Base-by-base conservation (phyloP, 495 filamentous ascomycete genomes). In the Aspergillus sparsus region DNA sequence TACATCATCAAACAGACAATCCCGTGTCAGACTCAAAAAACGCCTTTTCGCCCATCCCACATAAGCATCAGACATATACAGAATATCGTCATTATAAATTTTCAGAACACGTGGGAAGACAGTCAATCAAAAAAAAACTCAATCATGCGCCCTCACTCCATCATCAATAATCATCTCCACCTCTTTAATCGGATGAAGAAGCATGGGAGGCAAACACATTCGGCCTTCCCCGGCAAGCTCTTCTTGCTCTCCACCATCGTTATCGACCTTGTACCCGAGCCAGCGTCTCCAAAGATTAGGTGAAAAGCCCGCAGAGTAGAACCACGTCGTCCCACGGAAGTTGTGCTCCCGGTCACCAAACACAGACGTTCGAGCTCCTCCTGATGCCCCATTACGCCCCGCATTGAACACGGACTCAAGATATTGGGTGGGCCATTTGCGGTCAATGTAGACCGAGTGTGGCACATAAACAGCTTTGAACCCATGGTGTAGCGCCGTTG, bases 401-500 rank as follows among this genome's bases (percentile, higher is more conserved):
- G 82, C 89, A 66, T 97, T 97, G 74, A 97, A 89, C 7, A 90
- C 87, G 9, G 82, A 82, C 12, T 92, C 89, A 27, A 97, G 83
- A 65, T 93, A 90, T 34, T 82, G 77, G 3, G 82, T 80, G 7
- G 94, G 94, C 94, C 94, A 98, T 51, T 83, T 80, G 46, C 94
- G 89, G 70, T 98, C 94, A 21, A 98, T 83, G 69, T 89, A 97
- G 39, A 96, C 81, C 0, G 93, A 91, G 68, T 98, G 94, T 2
- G 94, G 94, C 11, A 87, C 91, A 66, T 87, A 97, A 21, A 98
- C 94, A 47, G 91, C 94, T 75, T 98, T 98, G 78, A 91, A 85
- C 10, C 94, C 94, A 68, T 98, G 94, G 54, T 98, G 95, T 4
- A 98, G 80, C 7, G 93, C 89, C 5, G 86, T 82, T 0, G 89